phyloP scores from a whole-genome alignment of 2,329 filamentous ascomycete genomes.

The Shiraia sp. region DNA sequence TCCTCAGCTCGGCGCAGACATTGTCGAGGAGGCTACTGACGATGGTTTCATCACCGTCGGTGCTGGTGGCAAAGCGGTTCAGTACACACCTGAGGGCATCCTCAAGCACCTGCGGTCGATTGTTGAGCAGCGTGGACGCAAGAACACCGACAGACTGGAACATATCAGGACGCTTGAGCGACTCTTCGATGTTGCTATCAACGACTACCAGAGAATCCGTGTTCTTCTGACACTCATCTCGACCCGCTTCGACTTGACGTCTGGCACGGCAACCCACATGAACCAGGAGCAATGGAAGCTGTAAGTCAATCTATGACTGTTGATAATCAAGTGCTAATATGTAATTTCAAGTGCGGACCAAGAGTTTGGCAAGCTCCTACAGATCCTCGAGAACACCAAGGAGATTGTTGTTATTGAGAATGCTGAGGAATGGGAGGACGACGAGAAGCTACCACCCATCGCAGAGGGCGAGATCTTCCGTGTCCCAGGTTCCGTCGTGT shows the following conservation, averaged over 20 bases:
- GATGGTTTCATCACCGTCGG: slow-evolving; percentile 89
- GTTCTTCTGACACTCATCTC: slow-evolving; percentile 90
- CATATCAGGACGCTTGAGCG: slow-evolving; percentile 99
- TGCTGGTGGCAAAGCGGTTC: slow-evolving; percentile 83
- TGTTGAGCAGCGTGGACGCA: slow-evolving; percentile 94
- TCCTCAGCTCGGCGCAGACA: slow-evolving; percentile 56
- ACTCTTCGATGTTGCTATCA: slow-evolving; percentile 83
- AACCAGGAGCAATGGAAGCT: slow-evolving; percentile 95
- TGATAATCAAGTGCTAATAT: slow-evolving; percentile 8
- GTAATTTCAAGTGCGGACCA: slow-evolving; percentile 68
- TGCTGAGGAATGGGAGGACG: slow-evolving; percentile 98
- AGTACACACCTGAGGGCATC: slow-evolving; percentile 96
- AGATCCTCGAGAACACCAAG: slow-evolving; percentile 75
- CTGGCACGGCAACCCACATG: slow-evolving; percentile 81
- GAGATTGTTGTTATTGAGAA: slow-evolving; percentile 87
- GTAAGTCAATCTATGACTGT: slow-evolving; percentile 36
- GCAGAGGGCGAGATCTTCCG: slow-evolving; percentile 79
- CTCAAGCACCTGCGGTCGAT: slow-evolving; percentile 94
- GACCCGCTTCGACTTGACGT: slow-evolving; percentile 89
- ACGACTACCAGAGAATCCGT: slow-evolving; percentile 91
- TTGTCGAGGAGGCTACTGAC: slow-evolving; percentile 65
- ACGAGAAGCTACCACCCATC: slow-evolving; percentile 85
- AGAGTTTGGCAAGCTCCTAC: slow-evolving; percentile 78
- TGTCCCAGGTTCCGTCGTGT: slow-evolving; percentile 91
- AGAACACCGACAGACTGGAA: slow-evolving; percentile 94